Evolutionary conservation across 208 protist genomes (phyloP).

Genomic region (Sergeia podlipaevii): DNA sequence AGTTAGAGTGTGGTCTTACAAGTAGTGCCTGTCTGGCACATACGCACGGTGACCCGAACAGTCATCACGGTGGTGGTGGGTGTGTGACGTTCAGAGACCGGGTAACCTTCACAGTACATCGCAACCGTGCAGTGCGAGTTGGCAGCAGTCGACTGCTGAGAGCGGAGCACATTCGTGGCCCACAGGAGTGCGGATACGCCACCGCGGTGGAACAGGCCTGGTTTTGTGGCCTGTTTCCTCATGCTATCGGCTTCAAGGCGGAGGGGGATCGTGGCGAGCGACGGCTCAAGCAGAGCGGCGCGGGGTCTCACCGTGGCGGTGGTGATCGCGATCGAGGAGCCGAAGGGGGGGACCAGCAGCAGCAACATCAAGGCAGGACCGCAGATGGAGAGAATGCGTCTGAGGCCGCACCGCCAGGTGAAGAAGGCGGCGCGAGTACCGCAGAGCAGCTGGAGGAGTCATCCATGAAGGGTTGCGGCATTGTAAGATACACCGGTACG

Average conservation of each 20-base stretch:
- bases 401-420: no score
- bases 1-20: no score
- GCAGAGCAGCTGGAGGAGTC: background rate
- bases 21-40: no score
- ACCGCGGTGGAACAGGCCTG: slow-evolving; percentile 65
- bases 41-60: no score
- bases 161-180: slow-evolving; percentile 61
- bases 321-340: background rate
- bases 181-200: slow-evolving; percentile 25
- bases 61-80: slow-evolving; percentile 20
- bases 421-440: background rate
- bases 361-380: background rate
- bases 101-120: slow-evolving; percentile 52
- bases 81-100: slow-evolving; percentile 27
- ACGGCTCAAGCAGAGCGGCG: no score
- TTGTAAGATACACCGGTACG: slow-evolving; percentile 51
- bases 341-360: background rate
- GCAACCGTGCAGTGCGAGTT: slow-evolving; percentile 38
- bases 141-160: slow-evolving; percentile 49
- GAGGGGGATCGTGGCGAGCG: background rate
- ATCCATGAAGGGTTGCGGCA: no score
- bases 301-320: background rate
- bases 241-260: slow-evolving; percentile 22
- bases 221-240: slow-evolving; percentile 54
- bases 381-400: no score